These are phyloP conservation scores for Lachancea lanzarotensis DNA, from an alignment of 805 yeast species.

Conservation along the genomic window DNA sequence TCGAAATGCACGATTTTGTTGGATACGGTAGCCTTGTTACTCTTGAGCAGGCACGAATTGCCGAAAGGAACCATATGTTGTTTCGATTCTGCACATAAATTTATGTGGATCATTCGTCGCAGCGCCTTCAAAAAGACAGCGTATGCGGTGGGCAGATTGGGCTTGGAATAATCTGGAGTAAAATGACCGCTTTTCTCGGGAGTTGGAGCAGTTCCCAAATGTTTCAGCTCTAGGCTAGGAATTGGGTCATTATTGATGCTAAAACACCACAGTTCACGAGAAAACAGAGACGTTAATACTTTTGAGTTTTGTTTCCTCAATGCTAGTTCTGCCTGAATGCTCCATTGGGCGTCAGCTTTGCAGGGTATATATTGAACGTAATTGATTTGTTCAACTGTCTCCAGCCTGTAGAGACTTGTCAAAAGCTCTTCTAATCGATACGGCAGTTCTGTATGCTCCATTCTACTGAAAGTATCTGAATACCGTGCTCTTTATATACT, in stretches of 20 bases:
- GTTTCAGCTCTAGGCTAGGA: conserved; percentile 25
- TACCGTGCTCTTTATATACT: not conserved
- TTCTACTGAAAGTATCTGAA: not conserved
- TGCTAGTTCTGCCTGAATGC: conserved; percentile 37
- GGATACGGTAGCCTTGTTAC: conserved; percentile 11
- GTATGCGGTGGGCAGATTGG: conserved; percentile 36
- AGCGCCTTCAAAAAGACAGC: conserved; percentile 46
- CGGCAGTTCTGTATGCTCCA: conserved; percentile 3
- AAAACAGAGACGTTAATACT: conserved; percentile 34
- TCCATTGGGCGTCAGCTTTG: conserved; percentile 35
- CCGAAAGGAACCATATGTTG: conserved; percentile 44
- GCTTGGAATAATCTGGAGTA: conserved; percentile 32
- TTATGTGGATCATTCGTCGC: conserved; percentile 36
- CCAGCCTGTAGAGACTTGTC: conserved; percentile 28
- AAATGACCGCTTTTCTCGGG: conserved; percentile 32
- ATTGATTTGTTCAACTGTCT: conserved; percentile 27
- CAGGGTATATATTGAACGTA: conserved; percentile 30
- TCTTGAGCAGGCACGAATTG: conserved; percentile 35
- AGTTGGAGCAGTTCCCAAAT: conserved; percentile 7
- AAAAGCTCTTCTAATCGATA: conserved; percentile 26
- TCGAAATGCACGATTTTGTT: conserved; percentile 38
- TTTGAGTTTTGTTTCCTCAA: conserved; percentile 33
- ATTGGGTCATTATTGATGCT: conserved; percentile 35
- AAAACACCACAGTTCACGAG: conserved; percentile 41
- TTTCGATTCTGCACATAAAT: conserved; percentile 29